phyloP scores from a whole-genome alignment of 2,329 filamentous ascomycete species.

The Aspergillus sp. region DNA sequence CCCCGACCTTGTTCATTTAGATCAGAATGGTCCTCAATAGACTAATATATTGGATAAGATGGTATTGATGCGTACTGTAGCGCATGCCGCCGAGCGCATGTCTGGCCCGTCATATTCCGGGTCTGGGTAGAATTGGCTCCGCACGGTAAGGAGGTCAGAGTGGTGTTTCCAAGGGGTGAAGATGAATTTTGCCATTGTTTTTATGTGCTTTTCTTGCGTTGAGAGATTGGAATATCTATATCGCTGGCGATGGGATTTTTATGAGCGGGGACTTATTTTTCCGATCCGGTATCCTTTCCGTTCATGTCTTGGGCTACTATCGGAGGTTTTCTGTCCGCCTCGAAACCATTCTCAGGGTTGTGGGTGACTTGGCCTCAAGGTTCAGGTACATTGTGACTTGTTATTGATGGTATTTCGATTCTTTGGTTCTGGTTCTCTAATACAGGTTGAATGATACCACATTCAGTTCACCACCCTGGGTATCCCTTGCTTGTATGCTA shows the following conservation, averaged over 20 bases:
- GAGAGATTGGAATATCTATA: background rate
- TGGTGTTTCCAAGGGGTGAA: slow-evolving; percentile 49
- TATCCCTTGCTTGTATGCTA: slow-evolving; percentile 33
- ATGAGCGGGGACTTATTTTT: slow-evolving; percentile 25
- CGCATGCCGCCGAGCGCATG: slow-evolving; percentile 45
- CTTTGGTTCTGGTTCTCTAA: slow-evolving; percentile 21
- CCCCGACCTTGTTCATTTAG: slow-evolving; percentile 39
- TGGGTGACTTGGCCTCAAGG: background rate
- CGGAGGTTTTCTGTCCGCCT: background rate
- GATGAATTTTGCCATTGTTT: slow-evolving; percentile 44
- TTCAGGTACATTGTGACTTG: background rate
- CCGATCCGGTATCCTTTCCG: slow-evolving; percentile 12
- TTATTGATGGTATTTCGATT: background rate
- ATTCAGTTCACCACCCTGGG: slow-evolving; percentile 25
- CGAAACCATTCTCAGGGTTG: too few species aligned
- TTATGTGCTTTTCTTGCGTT: background rate
- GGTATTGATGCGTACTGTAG: slow-evolving; percentile 36
- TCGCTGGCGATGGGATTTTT: slow-evolving; percentile 23
- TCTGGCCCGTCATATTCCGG: slow-evolving; percentile 39
- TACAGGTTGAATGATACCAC: slow-evolving; percentile 14
- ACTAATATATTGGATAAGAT: background rate
- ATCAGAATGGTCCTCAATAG: slow-evolving; percentile 6
- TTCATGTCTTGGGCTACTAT: background rate
- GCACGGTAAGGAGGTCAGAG: slow-evolving; percentile 42
- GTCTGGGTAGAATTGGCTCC: slow-evolving; percentile 46